Percentiles rank a stretch among this genome's conserved stretches.
Evolutionary conservation across 2,329 filamentous ascomycete genomes (phyloP).

Genomic region (Ophiobolus disseminans): DNA sequence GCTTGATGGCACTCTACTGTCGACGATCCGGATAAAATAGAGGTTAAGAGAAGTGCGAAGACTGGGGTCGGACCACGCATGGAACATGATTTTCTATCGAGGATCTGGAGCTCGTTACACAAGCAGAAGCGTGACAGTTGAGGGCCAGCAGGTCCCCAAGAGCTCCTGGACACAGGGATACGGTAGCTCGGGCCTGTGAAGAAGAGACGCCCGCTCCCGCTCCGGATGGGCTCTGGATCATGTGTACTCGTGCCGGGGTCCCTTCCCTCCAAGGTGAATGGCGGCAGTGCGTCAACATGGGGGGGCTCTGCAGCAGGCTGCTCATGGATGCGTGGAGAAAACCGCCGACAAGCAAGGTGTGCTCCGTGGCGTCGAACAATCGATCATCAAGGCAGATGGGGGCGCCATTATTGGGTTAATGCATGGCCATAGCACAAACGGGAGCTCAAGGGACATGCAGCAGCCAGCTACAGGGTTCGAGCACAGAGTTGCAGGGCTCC

Average conservation of each 20-base stretch:
- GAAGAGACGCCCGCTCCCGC: slow-evolving; percentile 47
- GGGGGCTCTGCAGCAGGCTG: slow-evolving; percentile 36
- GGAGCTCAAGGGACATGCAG: slow-evolving; percentile 48
- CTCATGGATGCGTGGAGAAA: slow-evolving; percentile 48
- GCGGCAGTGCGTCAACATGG: slow-evolving; percentile 47
- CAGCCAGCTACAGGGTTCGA: slow-evolving; percentile 35
- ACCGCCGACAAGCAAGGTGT: slow-evolving; percentile 50
- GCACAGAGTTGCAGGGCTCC: slow-evolving; percentile 29
- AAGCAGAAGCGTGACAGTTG: slow-evolving; percentile 48
- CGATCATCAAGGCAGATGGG: slow-evolving; percentile 42
- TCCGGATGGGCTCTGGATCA: slow-evolving; percentile 45
- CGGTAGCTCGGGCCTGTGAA: slow-evolving; percentile 50
- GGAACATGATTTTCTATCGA: slow-evolving; percentile 49
- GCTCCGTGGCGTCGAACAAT: slow-evolving; percentile 48
- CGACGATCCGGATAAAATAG: slow-evolving; percentile 52
- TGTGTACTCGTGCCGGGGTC: slow-evolving; percentile 46
- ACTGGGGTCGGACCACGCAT: slow-evolving; percentile 47
- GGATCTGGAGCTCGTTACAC: slow-evolving; percentile 51
- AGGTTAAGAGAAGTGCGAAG: slow-evolving; percentile 46
- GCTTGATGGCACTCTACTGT: slow-evolving; percentile 49
- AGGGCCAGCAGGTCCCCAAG: slow-evolving; percentile 45
- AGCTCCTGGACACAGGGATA: slow-evolving; percentile 46
- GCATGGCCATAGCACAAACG: slow-evolving; percentile 43
- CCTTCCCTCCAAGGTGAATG: slow-evolving; percentile 44
- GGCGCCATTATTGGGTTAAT: slow-evolving; percentile 47